Evolutionary conservation across 2,329 filamentous ascomycete species (phyloP), one percentile per base, ranked within the genome.

Genomic region (Chalara sp.): DNA sequence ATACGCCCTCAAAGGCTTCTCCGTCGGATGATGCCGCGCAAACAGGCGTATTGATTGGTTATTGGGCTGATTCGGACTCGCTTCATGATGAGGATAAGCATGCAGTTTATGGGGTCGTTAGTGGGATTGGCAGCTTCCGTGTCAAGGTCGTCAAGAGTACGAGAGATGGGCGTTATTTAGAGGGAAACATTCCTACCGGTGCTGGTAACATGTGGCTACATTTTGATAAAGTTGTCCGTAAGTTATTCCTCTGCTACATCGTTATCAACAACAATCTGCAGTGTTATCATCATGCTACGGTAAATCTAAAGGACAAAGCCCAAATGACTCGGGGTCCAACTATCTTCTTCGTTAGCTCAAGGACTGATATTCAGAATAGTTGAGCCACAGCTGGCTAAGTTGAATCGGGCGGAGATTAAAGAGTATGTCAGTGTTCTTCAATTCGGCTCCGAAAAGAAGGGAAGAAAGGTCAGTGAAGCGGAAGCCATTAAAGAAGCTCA

Each of bases 381-480:
- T 29, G 74, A 84, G 29, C 68, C 72, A 1, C 79, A 83, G 46
- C 68, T 85, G 0, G 63, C 68, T n/a, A 58, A 66, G 1, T 65
- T 84, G 1, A 72, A 65, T 4, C 68, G 80, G 7, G 68, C 72
- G 1, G 80, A 84, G 56, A 70, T 84, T 46, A 84, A 84, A 62
- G 80, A 84, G 58, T 84, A 83, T 56, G 78, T 77, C 47, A 78
- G 80, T 13, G 73, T 84, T 39, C 76, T 81, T 4, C 79, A 83
- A 59, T 72, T 67, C 44, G 79, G 84, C 56, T 65, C 82, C 1
- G 79, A 83, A 44, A 62, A 70, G 0, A 72, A 73, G 0, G 71
- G 81, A 2, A 71, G 73, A 13, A 59, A 65, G 5, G 63, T 65
- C 1, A 83, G 84, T 56, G 77, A 63, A 28, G 11, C 56, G 10